Base-by-base conservation (phyloP, 2,329 filamentous ascomycete species). In the Colletotrichum lindemuthianum region DNA sequence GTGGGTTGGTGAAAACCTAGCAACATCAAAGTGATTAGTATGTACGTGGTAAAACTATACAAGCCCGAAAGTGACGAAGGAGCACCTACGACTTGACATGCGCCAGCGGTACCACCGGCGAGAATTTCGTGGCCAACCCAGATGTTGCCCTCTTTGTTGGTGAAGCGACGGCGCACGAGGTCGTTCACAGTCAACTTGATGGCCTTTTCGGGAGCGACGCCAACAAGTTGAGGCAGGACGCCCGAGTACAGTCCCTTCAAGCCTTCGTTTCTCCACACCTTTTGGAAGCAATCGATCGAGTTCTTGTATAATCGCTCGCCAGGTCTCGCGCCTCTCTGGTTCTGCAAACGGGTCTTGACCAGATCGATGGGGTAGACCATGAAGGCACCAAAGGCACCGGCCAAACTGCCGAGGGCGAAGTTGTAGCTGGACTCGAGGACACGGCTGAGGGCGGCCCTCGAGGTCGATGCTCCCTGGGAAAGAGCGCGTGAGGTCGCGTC, bases 171-270 rank as follows among this genome's bases (percentile, higher is more conserved):
- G 73, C 96, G 90, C 24, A 96, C 93, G 59, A 99, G 80, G 75
- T 99, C 96, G 79, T 99, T 99, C 73, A 99, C 94, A 0, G 96
- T 99, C 68, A 99, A 88, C 83, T 99, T 99, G 82, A 99, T 99
- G 71, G 96, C 96, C 84, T 99, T 99, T 78, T 99, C 96, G 2
- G 96, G 96, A n/a, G 96, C 96, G 49, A 99, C 96, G 77, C 96
- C 96, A 68, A 99, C 92, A 49, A 99, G 86, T 82, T 99, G 96
- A 10, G 96, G 96, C 56, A 97, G 78, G 16, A 99, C 93, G 75
- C 96, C 96, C 53, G 95, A 97, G 82, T 99, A 99, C 53, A 99
- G 80, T 24, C 96, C 96, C 43, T 84, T 85, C 77, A 97, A 86
- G 60, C 96, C 96, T 79, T 99, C 96, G 73, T 98, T 97, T 68